Evolutionary conservation across 495 filamentous ascomycete species (phyloP).

Genomic region (Evansstolkia leycettana): DNA sequence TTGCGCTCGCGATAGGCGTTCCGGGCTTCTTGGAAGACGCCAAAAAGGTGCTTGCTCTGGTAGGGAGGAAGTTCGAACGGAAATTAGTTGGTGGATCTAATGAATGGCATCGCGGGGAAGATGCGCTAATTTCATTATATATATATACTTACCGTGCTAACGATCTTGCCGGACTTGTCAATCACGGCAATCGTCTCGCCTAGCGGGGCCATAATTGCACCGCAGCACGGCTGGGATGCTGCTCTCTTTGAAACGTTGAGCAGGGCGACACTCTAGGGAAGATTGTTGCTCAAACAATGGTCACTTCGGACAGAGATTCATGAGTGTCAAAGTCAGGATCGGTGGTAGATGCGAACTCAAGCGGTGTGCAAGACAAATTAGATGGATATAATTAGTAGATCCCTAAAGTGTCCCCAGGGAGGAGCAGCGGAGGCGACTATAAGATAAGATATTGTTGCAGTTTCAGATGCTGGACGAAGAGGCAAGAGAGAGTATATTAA

Average conservation of each 20-base stretch:
- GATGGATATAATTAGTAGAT: too few relatives aligned
- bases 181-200: constrained; percentile 77
- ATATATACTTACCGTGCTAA: constrained; percentile 61
- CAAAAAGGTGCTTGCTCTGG: constrained; percentile 78
- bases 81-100: not conserved
- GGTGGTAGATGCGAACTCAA: too few relatives aligned
- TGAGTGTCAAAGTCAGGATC: too few relatives aligned
- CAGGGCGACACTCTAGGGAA: too few relatives aligned
- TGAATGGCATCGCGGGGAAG: not conserved
- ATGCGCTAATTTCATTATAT: not conserved
- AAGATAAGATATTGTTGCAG: too few relatives aligned
- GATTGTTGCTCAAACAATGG: too few relatives aligned
- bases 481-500: not conserved
- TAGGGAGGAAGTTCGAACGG: not conserved
- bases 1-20: constrained; percentile 76
- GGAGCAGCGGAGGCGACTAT: too few relatives aligned
- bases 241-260: too few relatives aligned
- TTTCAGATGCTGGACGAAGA: not conserved
- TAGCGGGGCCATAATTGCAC: constrained; percentile 37
- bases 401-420: too few relatives aligned
- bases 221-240: too few relatives aligned
- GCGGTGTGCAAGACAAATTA: too few relatives aligned
- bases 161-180: constrained; percentile 85
- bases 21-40: constrained; percentile 79
- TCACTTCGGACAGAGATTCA: too few relatives aligned